Conservation (phyloP, 352 stramenopile genomes). For the Globisporangium irregulare region DNA sequence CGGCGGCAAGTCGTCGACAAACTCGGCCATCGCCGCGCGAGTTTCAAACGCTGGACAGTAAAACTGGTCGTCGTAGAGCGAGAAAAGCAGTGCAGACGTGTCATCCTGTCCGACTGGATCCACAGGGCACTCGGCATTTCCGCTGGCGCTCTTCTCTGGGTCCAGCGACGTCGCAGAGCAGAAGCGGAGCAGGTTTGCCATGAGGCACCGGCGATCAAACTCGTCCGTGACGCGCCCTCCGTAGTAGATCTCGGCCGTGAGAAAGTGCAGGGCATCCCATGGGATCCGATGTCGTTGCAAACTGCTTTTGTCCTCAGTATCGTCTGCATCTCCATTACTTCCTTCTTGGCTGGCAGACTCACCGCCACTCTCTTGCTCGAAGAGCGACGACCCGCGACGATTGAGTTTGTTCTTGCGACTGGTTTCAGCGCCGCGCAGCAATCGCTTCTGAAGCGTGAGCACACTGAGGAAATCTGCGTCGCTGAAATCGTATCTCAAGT, state of each 20-base stretch:
- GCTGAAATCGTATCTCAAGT: slow-evolving; percentile 76
- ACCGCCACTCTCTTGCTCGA: slow-evolving; percentile 2
- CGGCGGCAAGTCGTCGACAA: slow-evolving; percentile 45
- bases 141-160: neutral
- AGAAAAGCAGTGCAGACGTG: slow-evolving; percentile 17
- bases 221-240: slow-evolving; percentile 80
- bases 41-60: slow-evolving; percentile 37
- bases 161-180: slow-evolving; percentile 33
- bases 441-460: slow-evolving; percentile 46
- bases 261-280: slow-evolving; percentile 74
- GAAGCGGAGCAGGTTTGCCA: slow-evolving; percentile 65
- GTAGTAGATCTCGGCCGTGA: slow-evolving; percentile 83
- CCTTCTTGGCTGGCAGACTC: neutral
- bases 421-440: slow-evolving; percentile 27
- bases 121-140: neutral
- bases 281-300: slow-evolving; percentile 29
- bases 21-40: slow-evolving; percentile 36
- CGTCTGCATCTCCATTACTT: neutral
- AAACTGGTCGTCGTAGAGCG: slow-evolving; percentile 33
- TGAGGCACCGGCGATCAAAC: slow-evolving; percentile 70
- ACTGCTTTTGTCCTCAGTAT: slow-evolving; percentile 3
- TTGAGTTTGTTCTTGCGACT: slow-evolving; percentile 2
- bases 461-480: slow-evolving; percentile 76
- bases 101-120: neutral
- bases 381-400: neutral